Base-by-base conservation (phyloP, 768 basidiomycete genomes). In the Trametes cingulata region DNA sequence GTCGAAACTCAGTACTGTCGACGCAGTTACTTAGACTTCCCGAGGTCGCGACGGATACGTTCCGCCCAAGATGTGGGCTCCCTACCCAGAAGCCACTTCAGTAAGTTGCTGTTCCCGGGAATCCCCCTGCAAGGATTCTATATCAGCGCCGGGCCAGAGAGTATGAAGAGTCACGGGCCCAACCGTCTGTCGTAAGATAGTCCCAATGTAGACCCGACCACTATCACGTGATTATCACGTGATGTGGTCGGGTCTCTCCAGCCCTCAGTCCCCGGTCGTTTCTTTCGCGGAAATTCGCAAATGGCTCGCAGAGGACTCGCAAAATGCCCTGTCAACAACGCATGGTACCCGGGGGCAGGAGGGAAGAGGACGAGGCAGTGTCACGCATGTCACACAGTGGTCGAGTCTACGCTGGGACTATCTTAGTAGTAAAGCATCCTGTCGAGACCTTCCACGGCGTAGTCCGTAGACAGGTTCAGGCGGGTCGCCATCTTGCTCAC, bases 341-440 rank as follows among this genome's bases (percentile, higher is more conserved):
- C n/a, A n/a, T n/a, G n/a, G n/a, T n/a, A n/a, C n/a, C n/a, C n/a
- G n/a, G n/a, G n/a, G n/a, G n/a, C n/a, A n/a, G n/a, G n/a, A n/a
- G n/a, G n/a, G n/a, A n/a, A n/a, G n/a, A n/a, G n/a, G n/a, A n/a
- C n/a, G n/a, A n/a, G n/a, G n/a, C n/a, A n/a, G n/a, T n/a, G n/a
- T n/a, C n/a, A n/a, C n/a, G n/a, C n/a, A n/a, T n/a, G n/a, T n/a
- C n/a, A n/a, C n/a, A n/a, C n/a, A n/a, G n/a, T n/a, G n/a, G n/a
- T n/a, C n/a, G n/a, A n/a, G n/a, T n/a, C n/a, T n/a, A n/a, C n/a
- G n/a, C n/a, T n/a, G n/a, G n/a, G n/a, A n/a, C n/a, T n/a, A n/a
- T n/a, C n/a, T n/a, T 74, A 74, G 33, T 75, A 76, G 25, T 61
- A 66, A 20, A 74, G 59, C 73, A 76, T 73, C 46, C 72, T 54